A percentile compares a stretch with the other conserved stretches of the same genome.
These are phyloP conservation scores for Saksenaea oblongispora DNA, from an alignment of 371 early-diverging fungal genomes.

Conservation along the genomic window DNA sequence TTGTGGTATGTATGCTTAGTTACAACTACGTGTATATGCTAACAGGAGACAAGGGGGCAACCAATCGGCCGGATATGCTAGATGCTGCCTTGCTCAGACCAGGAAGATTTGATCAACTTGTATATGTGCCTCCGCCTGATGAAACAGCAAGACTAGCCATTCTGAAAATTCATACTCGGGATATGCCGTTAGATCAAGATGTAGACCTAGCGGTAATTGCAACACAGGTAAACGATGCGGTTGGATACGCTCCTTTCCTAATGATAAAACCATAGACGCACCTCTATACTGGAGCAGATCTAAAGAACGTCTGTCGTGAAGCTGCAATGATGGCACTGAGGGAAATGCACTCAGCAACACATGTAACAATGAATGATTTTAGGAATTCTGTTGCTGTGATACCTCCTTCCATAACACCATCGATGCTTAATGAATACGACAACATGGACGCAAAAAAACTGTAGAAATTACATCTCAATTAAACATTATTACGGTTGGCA, in stretches of 20 bases:
- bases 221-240: conserved; percentile 32
- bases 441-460: not conserved
- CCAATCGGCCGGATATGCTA: conserved; percentile 97
- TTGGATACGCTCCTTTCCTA: not conserved
- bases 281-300: conserved; percentile 96
- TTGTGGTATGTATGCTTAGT: conserved; percentile 55
- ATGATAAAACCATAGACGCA: conserved; percentile 56
- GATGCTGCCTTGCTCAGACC: conserved; percentile 95
- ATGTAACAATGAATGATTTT: conserved; percentile 47
- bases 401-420: conserved; percentile 18
- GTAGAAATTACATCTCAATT: not conserved
- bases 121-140: conserved; percentile 96
- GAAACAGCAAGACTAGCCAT: conserved; percentile 78
- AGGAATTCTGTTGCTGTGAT: conserved; percentile 14
- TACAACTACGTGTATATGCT: not conserved
- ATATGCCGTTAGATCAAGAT: conserved; percentile 70
- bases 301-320: conserved; percentile 95
- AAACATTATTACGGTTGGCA: too few species aligned
- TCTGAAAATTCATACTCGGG: conserved; percentile 79
- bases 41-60: conserved; percentile 71
- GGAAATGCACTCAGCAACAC: conserved; percentile 35
- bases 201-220: conserved; percentile 79
- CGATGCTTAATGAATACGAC: conserved; percentile 5
- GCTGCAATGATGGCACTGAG: conserved; percentile 89
- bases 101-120: conserved; percentile 91